Evolutionary conservation across 805 yeast species (phyloP).

Genomic region (Ogataea wickerhamii): DNA sequence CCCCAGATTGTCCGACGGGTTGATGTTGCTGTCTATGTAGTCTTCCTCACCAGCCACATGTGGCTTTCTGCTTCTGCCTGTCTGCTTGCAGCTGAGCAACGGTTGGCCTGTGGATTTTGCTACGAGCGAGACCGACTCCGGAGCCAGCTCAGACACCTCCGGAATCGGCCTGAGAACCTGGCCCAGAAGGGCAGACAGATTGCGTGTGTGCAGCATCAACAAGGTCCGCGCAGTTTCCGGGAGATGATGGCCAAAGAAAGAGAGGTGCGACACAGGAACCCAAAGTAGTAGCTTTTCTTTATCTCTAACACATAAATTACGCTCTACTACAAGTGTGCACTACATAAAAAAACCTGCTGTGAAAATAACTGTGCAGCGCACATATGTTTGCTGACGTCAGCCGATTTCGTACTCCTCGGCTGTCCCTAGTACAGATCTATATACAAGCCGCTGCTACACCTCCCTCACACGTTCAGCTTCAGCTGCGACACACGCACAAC

Average conservation of each 20-base stretch:
- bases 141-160: conserved; percentile 21
- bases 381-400: too few species aligned
- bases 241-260: too few species aligned
- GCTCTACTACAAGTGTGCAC: too few species aligned
- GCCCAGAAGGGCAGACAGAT: conserved; percentile 25
- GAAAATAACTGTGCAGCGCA: too few species aligned
- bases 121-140: conserved; percentile 30
- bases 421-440: too few species aligned
- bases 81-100: conserved; percentile 27
- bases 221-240: too few species aligned
- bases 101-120: conserved; percentile 28
- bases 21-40: conserved; percentile 28
- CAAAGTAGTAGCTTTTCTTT: too few species aligned
- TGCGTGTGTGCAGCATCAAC: conserved; percentile 29
- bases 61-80: conserved; percentile 3
- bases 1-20: conserved; percentile 30
- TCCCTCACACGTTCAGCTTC: conserved; percentile 38
- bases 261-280: too few species aligned
- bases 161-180: conserved; percentile 28
- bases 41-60: conserved; percentile 13
- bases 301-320: too few species aligned
- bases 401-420: too few species aligned
- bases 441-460: too few species aligned
- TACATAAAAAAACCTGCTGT: too few species aligned
- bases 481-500: conserved; percentile 74